Evolutionary conservation across 805 yeast species (phyloP), one percentile per base, ranked within the genome.

Genomic region (Priceomyces carsonii): DNA sequence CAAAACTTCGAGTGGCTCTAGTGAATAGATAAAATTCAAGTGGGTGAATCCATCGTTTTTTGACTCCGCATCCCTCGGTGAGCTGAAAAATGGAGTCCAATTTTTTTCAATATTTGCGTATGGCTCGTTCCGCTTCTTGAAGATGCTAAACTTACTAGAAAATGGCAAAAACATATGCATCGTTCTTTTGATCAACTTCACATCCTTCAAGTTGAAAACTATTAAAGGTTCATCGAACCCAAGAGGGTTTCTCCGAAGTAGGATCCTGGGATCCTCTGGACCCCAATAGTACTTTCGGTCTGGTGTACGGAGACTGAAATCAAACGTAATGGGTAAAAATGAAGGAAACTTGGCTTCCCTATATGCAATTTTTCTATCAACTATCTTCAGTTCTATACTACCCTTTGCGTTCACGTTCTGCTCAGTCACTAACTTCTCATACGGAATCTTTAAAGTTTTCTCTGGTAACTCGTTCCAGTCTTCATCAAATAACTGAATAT

Each of bases 1-100:
- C 9, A 59, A 36, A 6, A 62, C 44, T 39, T 55, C 63, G 20
- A 62, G 50, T 6, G 61, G 61, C 14, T 38, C 48, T 8, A 57
- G 42, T 2, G 61, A 53, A 35, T 57, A 55, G 9, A 55, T 44
- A 32, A 57, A 56, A 29, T 48, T 54, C 8, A 55, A 16, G 15
- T 40, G 33, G 9, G 41, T 21, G 15, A 36, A 26, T 18, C 29
- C 36, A 13, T 26, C 23, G 12, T 13, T 24, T 2, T 35, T 48
- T 6, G 24, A n/a, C 10, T 23, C 21, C 14, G 29, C 34, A 10
- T 35, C 18, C 5, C 21, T 17, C 6, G 27, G 13, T 13, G 18
- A 20, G 31, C 48, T 42, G 15, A 42, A 27, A 22, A 51, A 39
- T 6, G 59, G 59, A n/a, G 66, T 59, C 59, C 59, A 54, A 36